These are phyloP conservation scores for Vigna nakashimae DNA, from an alignment of 306 rosid species.

Conservation along the genomic window DNA sequence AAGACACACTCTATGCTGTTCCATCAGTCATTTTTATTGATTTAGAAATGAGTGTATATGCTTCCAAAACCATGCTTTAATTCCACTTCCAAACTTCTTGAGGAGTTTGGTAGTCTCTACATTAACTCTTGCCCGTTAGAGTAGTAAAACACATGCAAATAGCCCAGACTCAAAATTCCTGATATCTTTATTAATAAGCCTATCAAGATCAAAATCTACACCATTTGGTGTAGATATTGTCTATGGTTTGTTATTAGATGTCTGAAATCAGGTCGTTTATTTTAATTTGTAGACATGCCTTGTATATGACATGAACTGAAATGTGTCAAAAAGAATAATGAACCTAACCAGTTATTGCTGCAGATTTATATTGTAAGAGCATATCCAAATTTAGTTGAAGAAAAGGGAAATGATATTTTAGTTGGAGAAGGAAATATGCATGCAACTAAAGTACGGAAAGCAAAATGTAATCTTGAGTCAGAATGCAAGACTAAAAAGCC, in stretches of 20 bases:
- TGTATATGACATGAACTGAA: not conserved
- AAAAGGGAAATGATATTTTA: slow-evolving; percentile 18
- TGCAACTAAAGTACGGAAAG: slow-evolving; percentile 39
- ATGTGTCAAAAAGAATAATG: not conserved
- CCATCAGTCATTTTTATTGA: not conserved
- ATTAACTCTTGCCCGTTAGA: too few relatives aligned
- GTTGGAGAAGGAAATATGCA: slow-evolving; percentile 34
- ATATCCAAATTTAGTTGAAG: slow-evolving; percentile 46
- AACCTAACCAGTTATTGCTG: not conserved
- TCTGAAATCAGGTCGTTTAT: slow-evolving; percentile 10
- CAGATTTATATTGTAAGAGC: slow-evolving; percentile 69
- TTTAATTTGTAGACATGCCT: not conserved
- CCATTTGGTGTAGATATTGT: too few relatives aligned
- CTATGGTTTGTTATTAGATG: not conserved
- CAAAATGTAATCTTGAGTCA: slow-evolving; percentile 9
- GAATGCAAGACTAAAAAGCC: slow-evolving; percentile 34
- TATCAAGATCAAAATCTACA: too few relatives aligned
- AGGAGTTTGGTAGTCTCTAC: too few relatives aligned
- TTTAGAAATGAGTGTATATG: too few relatives aligned
- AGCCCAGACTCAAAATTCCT: too few relatives aligned
- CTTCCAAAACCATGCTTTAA: too few relatives aligned
- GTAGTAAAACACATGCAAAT: too few relatives aligned
- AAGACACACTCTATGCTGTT: not conserved
- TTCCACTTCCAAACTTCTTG: too few relatives aligned
- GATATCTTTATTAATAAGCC: too few relatives aligned